Evolutionary conservation across 1,284 basidiomycete species (phyloP).

Genomic region (Bondarzewia mesenterica): DNA sequence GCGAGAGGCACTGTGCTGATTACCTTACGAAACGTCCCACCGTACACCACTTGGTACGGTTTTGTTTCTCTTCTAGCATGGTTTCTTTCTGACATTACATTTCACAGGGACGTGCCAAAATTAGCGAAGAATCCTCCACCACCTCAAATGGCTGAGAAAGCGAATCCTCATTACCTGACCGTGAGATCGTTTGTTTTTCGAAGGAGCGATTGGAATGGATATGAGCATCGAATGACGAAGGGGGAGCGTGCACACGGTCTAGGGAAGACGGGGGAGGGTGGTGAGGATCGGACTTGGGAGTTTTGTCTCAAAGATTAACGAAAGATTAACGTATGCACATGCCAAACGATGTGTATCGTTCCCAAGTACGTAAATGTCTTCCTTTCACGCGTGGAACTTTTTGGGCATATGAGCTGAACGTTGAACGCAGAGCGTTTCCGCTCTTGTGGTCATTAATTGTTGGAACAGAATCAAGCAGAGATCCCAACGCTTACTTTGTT

Average conservation of each 20-base stretch:
- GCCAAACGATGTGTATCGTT: too few species aligned
- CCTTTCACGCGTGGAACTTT: too few species aligned
- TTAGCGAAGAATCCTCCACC: constrained; percentile 71
- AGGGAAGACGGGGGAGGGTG: constrained; percentile 61
- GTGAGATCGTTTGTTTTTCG: constrained; percentile 82
- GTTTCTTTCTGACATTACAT: background rate
- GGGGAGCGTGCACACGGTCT: constrained; percentile 63
- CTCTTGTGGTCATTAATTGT: too few species aligned
- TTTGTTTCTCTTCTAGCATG: background rate
- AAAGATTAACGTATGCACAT: background rate
- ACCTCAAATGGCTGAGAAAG: constrained; percentile 31
- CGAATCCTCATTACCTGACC: constrained; percentile 65
- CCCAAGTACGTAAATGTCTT: too few species aligned
- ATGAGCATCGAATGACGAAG: constrained; percentile 88
- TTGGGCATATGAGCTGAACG: too few species aligned
- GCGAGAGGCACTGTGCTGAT: constrained; percentile 69
- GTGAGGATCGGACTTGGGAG: constrained; percentile 76
- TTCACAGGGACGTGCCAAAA: constrained; percentile 62
- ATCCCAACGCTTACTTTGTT: too few species aligned
- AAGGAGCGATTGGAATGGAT: constrained; percentile 69
- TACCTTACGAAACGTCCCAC: constrained; percentile 80
- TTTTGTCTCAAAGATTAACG: constrained; percentile 44
- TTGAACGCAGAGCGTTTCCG: too few species aligned
- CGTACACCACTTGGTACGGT: constrained; percentile 56
- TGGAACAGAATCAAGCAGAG: too few species aligned